phyloP scores from a whole-genome alignment of 2,329 filamentous ascomycete genomes.

The Aspergillus fischeri region DNA sequence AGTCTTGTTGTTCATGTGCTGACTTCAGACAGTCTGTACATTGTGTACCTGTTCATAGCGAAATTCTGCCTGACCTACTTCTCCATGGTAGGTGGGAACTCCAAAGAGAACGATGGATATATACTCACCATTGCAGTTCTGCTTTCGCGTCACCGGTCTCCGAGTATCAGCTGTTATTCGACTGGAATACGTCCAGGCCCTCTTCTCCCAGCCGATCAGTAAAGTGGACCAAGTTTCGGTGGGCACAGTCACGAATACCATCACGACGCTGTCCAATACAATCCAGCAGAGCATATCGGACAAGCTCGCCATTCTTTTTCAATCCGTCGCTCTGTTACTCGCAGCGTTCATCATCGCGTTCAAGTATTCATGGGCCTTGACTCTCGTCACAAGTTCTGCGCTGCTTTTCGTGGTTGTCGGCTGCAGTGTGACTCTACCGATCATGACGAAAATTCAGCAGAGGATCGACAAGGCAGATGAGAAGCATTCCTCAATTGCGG shows the following conservation, averaged over 20 bases:
- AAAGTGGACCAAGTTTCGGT: constrained; percentile 48
- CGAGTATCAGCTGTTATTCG: constrained; percentile 50
- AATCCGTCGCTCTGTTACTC: constrained; percentile 39
- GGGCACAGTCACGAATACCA: constrained; percentile 49
- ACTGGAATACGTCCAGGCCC: constrained; percentile 46
- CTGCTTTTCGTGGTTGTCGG: constrained; percentile 41
- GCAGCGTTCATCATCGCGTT: constrained; percentile 51
- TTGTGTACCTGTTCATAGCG: constrained; percentile 56
- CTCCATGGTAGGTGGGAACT: constrained; percentile 35
- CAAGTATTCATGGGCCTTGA: constrained; percentile 50
- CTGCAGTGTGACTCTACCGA: constrained; percentile 30
- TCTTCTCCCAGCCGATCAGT: constrained; percentile 49
- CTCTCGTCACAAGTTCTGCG: constrained; percentile 46
- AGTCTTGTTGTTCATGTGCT: not conserved
- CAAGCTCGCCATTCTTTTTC: constrained; percentile 44
- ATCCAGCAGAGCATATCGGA: constrained; percentile 55
- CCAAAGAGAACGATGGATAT: not conserved
- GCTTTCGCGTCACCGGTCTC: constrained; percentile 48
- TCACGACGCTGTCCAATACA: constrained; percentile 51
- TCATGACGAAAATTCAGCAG: constrained; percentile 31
- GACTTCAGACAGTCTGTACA: constrained; percentile 44
- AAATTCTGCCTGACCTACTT: constrained; percentile 54
- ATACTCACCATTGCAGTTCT: constrained; percentile 18
- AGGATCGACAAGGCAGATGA: constrained; percentile 36
- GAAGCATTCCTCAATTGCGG: constrained; percentile 36